Percentiles rank a stretch among this genome's conserved stretches.
Conservation (phyloP, 1,139 yeast genomes). For the Pichia sp. region DNA sequence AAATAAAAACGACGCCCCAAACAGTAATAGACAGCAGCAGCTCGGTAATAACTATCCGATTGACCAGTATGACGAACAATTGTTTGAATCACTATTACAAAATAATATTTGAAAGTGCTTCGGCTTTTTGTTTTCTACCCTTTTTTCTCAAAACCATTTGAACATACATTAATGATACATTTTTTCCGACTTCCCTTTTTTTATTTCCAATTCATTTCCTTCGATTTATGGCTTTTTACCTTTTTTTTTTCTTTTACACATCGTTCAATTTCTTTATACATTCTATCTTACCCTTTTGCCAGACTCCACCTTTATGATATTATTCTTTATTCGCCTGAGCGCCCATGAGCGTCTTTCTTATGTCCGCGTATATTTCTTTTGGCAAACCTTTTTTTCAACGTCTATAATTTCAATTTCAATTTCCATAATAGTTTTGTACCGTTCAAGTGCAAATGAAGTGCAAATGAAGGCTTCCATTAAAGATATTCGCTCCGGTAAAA, state of each 20-base stretch:
- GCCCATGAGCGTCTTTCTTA: background rate
- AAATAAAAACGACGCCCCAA: background rate
- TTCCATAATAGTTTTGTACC: too few relatives aligned
- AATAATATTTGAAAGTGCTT: background rate
- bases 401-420: too few relatives aligned
- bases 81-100: conserved; percentile 8
- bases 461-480: too few relatives aligned
- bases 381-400: background rate
- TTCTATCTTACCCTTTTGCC: background rate
- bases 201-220: background rate
- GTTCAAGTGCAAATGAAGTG: too few relatives aligned
- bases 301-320: background rate
- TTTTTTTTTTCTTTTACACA: background rate
- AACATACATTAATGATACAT: background rate
- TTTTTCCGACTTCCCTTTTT: background rate
- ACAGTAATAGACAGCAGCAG: background rate
- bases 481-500: too few relatives aligned
- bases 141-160: background rate
- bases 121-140: background rate
- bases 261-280: background rate
- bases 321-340: background rate
- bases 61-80: conserved; percentile 13
- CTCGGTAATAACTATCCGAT: background rate
- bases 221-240: background rate
- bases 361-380: background rate